Evolutionary conservation across 176 grass and related monocot genomes (phyloP).

Genomic region (Phyllostachys edulis): DNA sequence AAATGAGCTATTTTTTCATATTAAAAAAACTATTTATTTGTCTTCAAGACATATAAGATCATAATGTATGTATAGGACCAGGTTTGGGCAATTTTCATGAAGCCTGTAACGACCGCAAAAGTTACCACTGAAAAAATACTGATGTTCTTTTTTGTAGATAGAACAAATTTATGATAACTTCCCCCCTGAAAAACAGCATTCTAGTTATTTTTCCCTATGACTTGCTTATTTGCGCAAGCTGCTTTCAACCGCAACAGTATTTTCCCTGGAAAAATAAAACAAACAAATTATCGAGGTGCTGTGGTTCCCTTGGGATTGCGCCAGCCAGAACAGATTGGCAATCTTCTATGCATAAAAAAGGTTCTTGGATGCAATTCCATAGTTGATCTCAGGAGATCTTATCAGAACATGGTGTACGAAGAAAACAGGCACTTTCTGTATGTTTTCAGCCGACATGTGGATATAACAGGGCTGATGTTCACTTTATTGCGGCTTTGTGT

Average conservation of each 20-base stretch:
- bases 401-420: slow-evolving; percentile 13
- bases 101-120: background rate
- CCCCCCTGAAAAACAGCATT: background rate
- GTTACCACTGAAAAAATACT: background rate
- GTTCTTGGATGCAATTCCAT: slow-evolving; percentile 7
- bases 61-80: background rate
- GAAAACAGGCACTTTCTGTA: slow-evolving; percentile 35
- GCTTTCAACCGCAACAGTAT: background rate
- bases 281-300: background rate
- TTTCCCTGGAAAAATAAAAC: background rate
- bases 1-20: background rate
- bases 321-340: slow-evolving; percentile 1
- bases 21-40: slow-evolving; percentile 4
- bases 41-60: background rate
- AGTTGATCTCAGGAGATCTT: slow-evolving; percentile 24
- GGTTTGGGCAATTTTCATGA: background rate
- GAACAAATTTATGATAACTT: background rate
- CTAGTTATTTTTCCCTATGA: background rate
- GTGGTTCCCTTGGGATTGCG: background rate
- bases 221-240: background rate
- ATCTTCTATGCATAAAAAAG: slow-evolving; percentile 6
- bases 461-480: slow-evolving; percentile 16
- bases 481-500: slow-evolving; percentile 31
- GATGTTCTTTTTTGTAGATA: slow-evolving; percentile 22
- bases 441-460: slow-evolving; percentile 29